Conservation (phyloP, 805 yeast genomes). For the Wickerhamomyces silvicola region DNA sequence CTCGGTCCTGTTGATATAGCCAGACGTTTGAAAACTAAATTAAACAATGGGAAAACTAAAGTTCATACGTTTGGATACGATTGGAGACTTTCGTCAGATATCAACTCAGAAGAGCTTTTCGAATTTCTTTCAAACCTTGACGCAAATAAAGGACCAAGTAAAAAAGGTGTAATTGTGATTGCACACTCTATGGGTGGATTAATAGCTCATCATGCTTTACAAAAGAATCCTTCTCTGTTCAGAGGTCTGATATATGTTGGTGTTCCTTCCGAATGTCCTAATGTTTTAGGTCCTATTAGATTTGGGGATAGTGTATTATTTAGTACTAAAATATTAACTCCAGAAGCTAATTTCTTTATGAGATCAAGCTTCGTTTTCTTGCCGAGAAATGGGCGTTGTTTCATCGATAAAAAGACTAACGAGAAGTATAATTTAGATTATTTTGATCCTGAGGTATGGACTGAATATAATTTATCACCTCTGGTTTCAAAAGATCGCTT, state of each 20-base stretch:
- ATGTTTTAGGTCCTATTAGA: constrained; percentile 79
- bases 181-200: constrained; percentile 97
- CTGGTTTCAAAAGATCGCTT: constrained; percentile 41
- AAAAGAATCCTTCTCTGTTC: constrained; percentile 57
- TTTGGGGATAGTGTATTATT: constrained; percentile 75
- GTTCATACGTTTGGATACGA: constrained; percentile 85
- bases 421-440: constrained; percentile 62
- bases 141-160: constrained; percentile 33
- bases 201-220: constrained; percentile 74
- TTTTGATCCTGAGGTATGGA: constrained; percentile 79
- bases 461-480: constrained; percentile 67
- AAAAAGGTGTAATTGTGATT: constrained; percentile 60
- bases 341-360: constrained; percentile 84
- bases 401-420: constrained; percentile 54
- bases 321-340: constrained; percentile 67
- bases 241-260: constrained; percentile 80
- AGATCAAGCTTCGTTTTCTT: constrained; percentile 74
- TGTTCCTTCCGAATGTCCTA: constrained; percentile 76
- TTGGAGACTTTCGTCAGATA: constrained; percentile 74
- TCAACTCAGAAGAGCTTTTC: constrained; percentile 45
- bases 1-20: constrained; percentile 86
- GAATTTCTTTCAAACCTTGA: constrained; percentile 39
- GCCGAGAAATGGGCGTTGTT: constrained; percentile 71
- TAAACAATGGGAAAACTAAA: constrained; percentile 52
- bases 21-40: constrained; percentile 47